A percentile compares a stretch with the other conserved stretches of the same genome.
Evolutionary conservation across 345 rosid genomes (phyloP).

Genomic region (Sonneratia caseolaris): DNA sequence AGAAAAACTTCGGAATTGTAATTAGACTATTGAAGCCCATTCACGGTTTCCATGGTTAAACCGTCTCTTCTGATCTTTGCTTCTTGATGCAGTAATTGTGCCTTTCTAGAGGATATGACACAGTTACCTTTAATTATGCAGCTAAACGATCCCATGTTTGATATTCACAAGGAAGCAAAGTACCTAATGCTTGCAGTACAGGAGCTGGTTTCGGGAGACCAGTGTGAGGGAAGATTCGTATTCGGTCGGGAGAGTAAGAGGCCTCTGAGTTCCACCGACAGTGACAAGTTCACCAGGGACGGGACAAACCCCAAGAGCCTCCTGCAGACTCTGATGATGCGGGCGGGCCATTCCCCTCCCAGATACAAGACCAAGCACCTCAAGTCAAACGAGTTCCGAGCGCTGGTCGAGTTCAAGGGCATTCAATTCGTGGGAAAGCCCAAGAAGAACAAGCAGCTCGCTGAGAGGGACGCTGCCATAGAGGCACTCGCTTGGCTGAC

Average conservation of each 20-base stretch:
- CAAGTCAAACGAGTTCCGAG: constrained; percentile 84
- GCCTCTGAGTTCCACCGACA: constrained; percentile 39
- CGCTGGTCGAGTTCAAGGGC: constrained; percentile 90
- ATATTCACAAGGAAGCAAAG: constrained; percentile 81
- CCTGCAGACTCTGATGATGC: constrained; percentile 82
- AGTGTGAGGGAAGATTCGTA: constrained; percentile 92
- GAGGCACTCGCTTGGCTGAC: constrained; percentile 98
- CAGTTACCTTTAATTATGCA: constrained; percentile 15
- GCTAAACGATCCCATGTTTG: constrained; percentile 70
- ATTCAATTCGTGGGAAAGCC: constrained; percentile 98
- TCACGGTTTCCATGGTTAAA: too few relatives aligned
- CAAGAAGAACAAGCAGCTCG: constrained; percentile 77
- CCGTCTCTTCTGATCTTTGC: too few relatives aligned
- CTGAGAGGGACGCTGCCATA: constrained; percentile 92
- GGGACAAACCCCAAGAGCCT: constrained; percentile 94
- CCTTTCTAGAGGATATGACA: too few relatives aligned
- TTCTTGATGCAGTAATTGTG: too few relatives aligned
- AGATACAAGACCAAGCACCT: constrained; percentile 92
- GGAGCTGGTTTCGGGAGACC: constrained; percentile 86
- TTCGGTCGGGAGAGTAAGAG: constrained; percentile 75
- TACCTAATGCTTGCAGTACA: constrained; percentile 85
- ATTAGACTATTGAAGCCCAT: too few relatives aligned
- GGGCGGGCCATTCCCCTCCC: constrained; percentile 98
- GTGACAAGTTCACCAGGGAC: constrained; percentile 52
- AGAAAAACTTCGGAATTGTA: not conserved